A percentile compares a stretch with the other conserved stretches of the same genome.
phyloP scores from a whole-genome alignment of 2,329 filamentous ascomycete genomes.

The Exutisphaerella laricina region DNA sequence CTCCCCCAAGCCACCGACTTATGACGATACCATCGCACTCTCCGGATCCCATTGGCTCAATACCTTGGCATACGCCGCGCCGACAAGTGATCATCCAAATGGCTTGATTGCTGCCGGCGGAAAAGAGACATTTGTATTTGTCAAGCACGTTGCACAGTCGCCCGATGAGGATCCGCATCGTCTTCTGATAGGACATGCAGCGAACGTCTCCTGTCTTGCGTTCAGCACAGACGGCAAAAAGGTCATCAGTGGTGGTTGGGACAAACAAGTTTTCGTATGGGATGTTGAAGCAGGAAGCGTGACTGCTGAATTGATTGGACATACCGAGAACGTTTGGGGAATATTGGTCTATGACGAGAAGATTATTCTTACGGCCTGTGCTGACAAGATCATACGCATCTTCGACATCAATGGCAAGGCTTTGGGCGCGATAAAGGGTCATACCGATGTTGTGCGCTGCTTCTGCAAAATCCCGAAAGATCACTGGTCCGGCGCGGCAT shows the following conservation, averaged over 20 bases:
- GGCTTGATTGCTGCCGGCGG: conserved; percentile 84
- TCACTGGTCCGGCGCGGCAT: conserved; percentile 79
- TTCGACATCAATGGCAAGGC: conserved; percentile 64
- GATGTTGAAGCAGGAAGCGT: conserved; percentile 77
- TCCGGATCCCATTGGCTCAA: conserved; percentile 86
- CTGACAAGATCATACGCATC: conserved; percentile 82
- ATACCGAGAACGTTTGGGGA: conserved; percentile 83
- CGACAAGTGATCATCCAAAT: conserved; percentile 62
- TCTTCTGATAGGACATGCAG: conserved; percentile 75
- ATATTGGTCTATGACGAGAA: conserved; percentile 75
- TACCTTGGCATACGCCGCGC: conserved; percentile 68
- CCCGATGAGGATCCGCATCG: conserved; percentile 75
- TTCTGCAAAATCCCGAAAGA: conserved; percentile 71
- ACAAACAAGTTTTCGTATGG: conserved; percentile 83
- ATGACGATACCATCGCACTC: conserved; percentile 70
- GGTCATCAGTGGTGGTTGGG: conserved; percentile 91
- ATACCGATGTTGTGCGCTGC: conserved; percentile 80
- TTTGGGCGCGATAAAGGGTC: conserved; percentile 59
- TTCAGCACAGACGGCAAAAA: conserved; percentile 65
- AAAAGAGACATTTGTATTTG: conserved; percentile 88
- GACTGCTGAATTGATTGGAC: conserved; percentile 64
- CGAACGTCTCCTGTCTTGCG: conserved; percentile 85
- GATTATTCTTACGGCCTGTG: conserved; percentile 74
- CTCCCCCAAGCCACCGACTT: conserved; percentile 60
- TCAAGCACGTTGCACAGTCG: conserved; percentile 63